Percentiles rank a stretch among this genome's conserved stretches.
Conservation (phyloP, 2,329 filamentous ascomycete genomes). For the Zymoseptoria crescenta region DNA sequence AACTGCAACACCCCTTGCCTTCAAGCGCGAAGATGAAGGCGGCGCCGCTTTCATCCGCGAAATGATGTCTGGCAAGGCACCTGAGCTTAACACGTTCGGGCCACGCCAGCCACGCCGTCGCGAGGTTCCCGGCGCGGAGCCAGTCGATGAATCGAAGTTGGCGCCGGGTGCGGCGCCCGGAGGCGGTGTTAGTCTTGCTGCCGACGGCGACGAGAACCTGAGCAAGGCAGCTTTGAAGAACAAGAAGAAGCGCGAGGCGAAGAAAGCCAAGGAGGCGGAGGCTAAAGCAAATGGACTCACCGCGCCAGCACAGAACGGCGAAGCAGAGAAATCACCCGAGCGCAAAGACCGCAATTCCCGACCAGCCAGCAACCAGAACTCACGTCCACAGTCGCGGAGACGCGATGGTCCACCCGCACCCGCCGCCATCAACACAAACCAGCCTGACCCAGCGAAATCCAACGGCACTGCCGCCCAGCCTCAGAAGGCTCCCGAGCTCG, state of each 20-base stretch:
- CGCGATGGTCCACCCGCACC: conserved; percentile 22
- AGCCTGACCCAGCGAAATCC: conserved; percentile 22
- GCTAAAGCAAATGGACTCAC: conserved; percentile 45
- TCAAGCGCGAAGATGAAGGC: conserved; percentile 96
- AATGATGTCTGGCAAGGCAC: conserved; percentile 48
- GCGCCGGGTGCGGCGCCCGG: conserved; percentile 62
- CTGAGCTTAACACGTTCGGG: conserved; percentile 67
- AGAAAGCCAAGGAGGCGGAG: conserved; percentile 78
- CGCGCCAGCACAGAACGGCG: conserved; percentile 42
- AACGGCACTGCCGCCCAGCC: conserved; percentile 11
- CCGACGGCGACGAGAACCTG: conserved; percentile 61
- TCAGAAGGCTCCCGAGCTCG: conserved; percentile 38
- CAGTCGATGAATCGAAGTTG: conserved; percentile 41
- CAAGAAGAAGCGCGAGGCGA: conserved; percentile 95
- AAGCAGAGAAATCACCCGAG: conserved; percentile 6
- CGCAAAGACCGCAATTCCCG: conserved; percentile 21
- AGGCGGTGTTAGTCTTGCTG: conserved; percentile 58
- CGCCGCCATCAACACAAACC: conserved; percentile 20
- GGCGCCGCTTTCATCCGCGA: conserved; percentile 82
- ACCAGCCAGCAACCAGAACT: conserved; percentile 19
- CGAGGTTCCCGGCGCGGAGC: conserved; percentile 79
- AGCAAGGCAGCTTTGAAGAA: conserved; percentile 87
- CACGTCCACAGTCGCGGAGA: conserved; percentile 22
- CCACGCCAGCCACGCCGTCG: conserved; percentile 54
- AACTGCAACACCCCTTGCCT: conserved; percentile 78